Conservation (phyloP, 1,284 basidiomycete genomes). For the Heterobasidion irregulare region DNA sequence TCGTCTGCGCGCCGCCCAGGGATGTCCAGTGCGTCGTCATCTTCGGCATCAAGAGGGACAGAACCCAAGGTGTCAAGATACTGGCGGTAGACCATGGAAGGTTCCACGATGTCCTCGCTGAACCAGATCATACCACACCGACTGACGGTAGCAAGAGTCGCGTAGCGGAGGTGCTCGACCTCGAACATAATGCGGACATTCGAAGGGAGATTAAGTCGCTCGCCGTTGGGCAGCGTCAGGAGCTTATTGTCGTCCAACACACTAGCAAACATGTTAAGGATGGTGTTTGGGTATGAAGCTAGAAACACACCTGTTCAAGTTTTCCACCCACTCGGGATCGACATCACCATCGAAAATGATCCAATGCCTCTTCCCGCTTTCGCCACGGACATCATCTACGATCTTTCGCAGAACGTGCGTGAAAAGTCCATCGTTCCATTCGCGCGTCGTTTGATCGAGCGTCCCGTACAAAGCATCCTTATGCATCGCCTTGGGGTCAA, state of each 20-base stretch:
- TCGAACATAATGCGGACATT: constrained; percentile 99
- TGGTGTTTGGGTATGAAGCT: not conserved
- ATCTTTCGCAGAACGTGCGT: constrained; percentile 98
- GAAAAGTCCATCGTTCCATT: constrained; percentile 99
- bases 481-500: constrained; percentile 98
- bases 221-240: constrained; percentile 94
- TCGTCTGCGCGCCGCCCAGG: constrained; percentile 51
- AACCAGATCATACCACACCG: constrained; percentile 99
- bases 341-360: constrained; percentile 99
- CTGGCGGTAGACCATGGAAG: constrained; percentile 87
- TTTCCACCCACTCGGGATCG: constrained; percentile 99
- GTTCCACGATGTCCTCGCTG: constrained; percentile 90
- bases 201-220: constrained; percentile 92
- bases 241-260: constrained; percentile 99
- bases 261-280: constrained; percentile 34
- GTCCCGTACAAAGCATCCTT: constrained; percentile 98
- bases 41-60: constrained; percentile 83
- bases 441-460: constrained; percentile 93
- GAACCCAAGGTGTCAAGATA: constrained; percentile 78
- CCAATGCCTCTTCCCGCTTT: constrained; percentile 96
- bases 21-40: constrained; percentile 71
- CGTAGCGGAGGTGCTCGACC: constrained; percentile 96
- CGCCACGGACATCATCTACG: constrained; percentile 96
- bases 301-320: constrained; percentile 79
- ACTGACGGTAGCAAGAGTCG: constrained; percentile 97